Evolutionary conservation across 495 filamentous ascomycete genomes (phyloP).

Genomic region (Pyrenula massariospora): DNA sequence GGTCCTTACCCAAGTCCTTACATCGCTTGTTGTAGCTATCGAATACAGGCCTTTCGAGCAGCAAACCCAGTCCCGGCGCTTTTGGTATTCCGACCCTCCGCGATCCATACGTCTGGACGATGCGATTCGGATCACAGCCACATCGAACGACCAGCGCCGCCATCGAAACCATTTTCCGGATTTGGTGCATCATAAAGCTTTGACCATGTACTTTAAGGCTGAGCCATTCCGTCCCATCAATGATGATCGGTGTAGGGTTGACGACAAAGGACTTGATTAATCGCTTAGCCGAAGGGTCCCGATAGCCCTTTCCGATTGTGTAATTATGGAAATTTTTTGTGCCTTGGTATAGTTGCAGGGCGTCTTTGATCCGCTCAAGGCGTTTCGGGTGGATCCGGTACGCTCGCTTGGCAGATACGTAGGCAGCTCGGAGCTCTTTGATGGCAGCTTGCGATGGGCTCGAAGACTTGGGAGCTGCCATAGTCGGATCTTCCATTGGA

Average conservation of each 20-base stretch:
- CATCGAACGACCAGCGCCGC: constrained; percentile 70
- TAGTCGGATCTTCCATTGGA: neutral
- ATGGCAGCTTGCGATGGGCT: constrained; percentile 43
- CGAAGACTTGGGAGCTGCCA: neutral
- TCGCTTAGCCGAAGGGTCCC: constrained; percentile 72
- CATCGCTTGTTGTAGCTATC: constrained; percentile 64
- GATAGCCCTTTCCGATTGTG: constrained; percentile 72
- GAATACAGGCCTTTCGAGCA: constrained; percentile 86
- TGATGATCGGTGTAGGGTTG: constrained; percentile 59
- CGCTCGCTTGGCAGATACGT: constrained; percentile 60
- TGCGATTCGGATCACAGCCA: constrained; percentile 54
- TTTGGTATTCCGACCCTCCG: constrained; percentile 79
- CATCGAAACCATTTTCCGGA: constrained; percentile 97
- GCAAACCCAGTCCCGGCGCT: constrained; percentile 74
- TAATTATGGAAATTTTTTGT: constrained; percentile 93
- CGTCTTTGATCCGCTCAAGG: constrained; percentile 56
- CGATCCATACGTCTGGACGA: constrained; percentile 55
- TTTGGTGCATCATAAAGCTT: constrained; percentile 99
- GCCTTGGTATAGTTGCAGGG: constrained; percentile 60
- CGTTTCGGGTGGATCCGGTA: constrained; percentile 71
- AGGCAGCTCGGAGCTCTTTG: constrained; percentile 66
- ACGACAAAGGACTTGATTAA: constrained; percentile 82
- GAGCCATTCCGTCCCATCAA: constrained; percentile 88
- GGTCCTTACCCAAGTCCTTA: constrained; percentile 41
- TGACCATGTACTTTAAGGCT: constrained; percentile 93